Conservation (phyloP, 164 flowering plant species). For the Sextonia rubra region DNA sequence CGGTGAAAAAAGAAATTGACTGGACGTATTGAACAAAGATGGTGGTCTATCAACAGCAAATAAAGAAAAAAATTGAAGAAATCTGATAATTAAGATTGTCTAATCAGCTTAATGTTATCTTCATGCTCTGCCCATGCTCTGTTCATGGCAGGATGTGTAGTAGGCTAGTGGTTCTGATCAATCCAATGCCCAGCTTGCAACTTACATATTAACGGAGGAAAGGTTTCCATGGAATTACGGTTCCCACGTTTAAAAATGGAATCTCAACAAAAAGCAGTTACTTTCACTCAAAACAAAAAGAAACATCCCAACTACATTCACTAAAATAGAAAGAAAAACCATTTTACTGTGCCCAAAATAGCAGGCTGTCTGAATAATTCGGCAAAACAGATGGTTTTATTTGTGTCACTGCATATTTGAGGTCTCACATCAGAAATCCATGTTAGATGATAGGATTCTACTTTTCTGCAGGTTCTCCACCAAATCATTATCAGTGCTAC, state of each 20-base stretch:
- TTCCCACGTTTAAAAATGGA: neutral
- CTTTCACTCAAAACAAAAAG: constrained; percentile 11
- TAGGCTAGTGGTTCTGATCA: neutral
- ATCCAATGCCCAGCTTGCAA: neutral
- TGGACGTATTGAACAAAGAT: too few species aligned
- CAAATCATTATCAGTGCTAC: neutral
- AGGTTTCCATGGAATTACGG: neutral
- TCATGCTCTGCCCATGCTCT: neutral
- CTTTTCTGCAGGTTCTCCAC: neutral
- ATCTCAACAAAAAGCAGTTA: constrained; percentile 15
- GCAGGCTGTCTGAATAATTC: neutral
- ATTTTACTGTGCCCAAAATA: neutral
- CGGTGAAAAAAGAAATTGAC: too few species aligned
- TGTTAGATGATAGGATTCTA: neutral
- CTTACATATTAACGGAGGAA: neutral
- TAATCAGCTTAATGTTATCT: too few species aligned
- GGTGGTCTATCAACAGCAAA: too few species aligned
- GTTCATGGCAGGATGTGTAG: neutral
- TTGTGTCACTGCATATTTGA: neutral
- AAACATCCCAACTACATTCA: neutral
- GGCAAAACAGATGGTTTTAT: neutral
- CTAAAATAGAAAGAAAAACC: neutral
- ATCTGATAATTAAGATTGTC: too few species aligned
- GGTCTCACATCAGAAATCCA: neutral
- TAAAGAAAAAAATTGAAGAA: too few species aligned